Evolutionary conservation across 306 rosid species (phyloP).

Genomic region (Vigna hirtella): DNA sequence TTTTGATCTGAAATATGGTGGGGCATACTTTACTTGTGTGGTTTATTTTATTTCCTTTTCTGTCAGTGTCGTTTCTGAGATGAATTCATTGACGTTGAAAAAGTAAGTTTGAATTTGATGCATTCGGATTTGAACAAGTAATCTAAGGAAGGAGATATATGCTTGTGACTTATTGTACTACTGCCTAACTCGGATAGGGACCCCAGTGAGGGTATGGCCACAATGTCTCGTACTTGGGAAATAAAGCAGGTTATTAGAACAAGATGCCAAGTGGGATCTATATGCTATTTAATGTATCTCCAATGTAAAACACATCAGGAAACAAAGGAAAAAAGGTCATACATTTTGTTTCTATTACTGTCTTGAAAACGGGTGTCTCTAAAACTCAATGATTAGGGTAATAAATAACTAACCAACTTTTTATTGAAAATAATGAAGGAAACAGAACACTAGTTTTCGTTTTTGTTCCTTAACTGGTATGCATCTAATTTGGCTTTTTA

Average conservation of each 20-base stretch:
- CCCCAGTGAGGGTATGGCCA: slow-evolving; percentile 35
- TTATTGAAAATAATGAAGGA: not conserved
- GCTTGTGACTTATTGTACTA: slow-evolving; percentile 35
- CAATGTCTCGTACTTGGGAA: slow-evolving; percentile 38
- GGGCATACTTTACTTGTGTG: slow-evolving; percentile 11
- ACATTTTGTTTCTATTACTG: not conserved
- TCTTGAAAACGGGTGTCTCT: not conserved
- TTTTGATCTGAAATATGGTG: slow-evolving; percentile 41
- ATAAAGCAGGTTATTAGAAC: slow-evolving; percentile 22
- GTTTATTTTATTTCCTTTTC: not conserved
- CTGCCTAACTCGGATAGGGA: slow-evolving; percentile 43
- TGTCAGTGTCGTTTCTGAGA: slow-evolving; percentile 23
- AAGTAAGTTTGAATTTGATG: slow-evolving; percentile 43
- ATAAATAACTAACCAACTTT: not conserved
- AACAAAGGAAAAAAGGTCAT: not conserved
- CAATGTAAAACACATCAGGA: not conserved
- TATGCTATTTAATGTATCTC: not conserved
- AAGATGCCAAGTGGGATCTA: not conserved
- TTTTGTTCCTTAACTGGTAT: not conserved
- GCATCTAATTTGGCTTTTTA: not conserved
- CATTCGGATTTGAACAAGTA: slow-evolving; percentile 32
- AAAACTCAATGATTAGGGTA: not conserved
- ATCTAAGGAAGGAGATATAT: slow-evolving; percentile 33
- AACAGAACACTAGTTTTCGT: not conserved
- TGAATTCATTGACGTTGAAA: slow-evolving; percentile 35